Evolutionary conservation across 177 flowering plant species (phyloP), one percentile per base, ranked within the genome.

Genomic region (Vitis hybrid): DNA sequence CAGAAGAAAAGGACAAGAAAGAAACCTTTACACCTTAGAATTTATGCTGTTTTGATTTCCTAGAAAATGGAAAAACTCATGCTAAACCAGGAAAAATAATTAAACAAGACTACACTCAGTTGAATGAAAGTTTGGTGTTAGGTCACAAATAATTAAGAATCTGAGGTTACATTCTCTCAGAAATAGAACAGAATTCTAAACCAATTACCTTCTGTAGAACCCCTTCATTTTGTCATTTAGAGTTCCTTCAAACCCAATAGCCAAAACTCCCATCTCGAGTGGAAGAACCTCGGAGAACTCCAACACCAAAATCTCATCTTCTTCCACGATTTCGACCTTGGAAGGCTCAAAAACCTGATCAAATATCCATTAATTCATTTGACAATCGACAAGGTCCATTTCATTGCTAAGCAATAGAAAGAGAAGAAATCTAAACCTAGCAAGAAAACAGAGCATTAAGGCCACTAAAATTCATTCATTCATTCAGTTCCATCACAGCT

Each of bases 221-320:
- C 99, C 97, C 76, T 89, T 93, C 99, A 93, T 89, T 57, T 80
- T 79, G 54, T 93, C 98, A 83, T 90, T 95, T 30, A 93, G 77
- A 35, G 82, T 81, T 50, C 99, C 98, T 40, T 83, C 76, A 76
- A 91, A 95, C 0, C 71, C 73, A 46, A 95, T 81, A 15, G 64
- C 67, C 69, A 94, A 70, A 66, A 82, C 75, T 54, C 97, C 98
- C 52, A 77, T 61, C 11, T 93, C 94, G 15, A 77, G 12, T 0
- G 89, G 89, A 32, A 93, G 84, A 62, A 57, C 75, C 63, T 89
- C 88, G 8, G 73, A 73, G 64, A 95, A 95, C 64, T 80, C 91
- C 81, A 81, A 73, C 40, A 83, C 82, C 70, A 81, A 61, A 68
- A 83, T 79, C 74, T 81, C 81, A 70, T 81, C 84, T 48, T 74